Percentiles rank a stretch among this genome's conserved stretches.
phyloP scores from a whole-genome alignment of 192 early-diverging fungal genomes.

The Coemansia asiatica region DNA sequence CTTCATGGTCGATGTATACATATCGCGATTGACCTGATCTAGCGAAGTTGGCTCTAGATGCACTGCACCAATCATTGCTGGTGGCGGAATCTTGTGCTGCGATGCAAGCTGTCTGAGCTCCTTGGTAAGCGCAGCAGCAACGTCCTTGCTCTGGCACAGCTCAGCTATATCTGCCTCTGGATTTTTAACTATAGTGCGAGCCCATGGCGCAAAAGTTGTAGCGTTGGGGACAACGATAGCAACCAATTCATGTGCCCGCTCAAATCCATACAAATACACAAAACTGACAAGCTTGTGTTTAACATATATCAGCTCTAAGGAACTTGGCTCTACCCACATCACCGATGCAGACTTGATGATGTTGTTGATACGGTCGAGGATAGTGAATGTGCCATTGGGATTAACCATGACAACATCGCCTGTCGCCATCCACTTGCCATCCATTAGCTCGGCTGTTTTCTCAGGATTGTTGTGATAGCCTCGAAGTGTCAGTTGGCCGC shows the following conservation, averaged over 20 bases:
- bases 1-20: constrained; percentile 91
- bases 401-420: constrained; percentile 79
- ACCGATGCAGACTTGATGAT: constrained; percentile 78
- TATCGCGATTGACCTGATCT: constrained; percentile 61
- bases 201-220: constrained; percentile 64
- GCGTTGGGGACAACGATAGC: constrained; percentile 77
- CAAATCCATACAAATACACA: constrained; percentile 85
- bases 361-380: constrained; percentile 77
- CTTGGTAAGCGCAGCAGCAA: constrained; percentile 60
- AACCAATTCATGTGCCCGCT: constrained; percentile 74
- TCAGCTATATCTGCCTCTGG: constrained; percentile 52
- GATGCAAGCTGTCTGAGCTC: constrained; percentile 54
- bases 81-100: constrained; percentile 50
- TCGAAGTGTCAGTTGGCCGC: constrained; percentile 66
- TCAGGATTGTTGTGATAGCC: constrained; percentile 77
- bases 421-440: constrained; percentile 70
- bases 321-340: constrained; percentile 85
- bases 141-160: constrained; percentile 52
- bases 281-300: constrained; percentile 74
- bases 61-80: constrained; percentile 70
- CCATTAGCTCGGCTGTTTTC: constrained; percentile 67
- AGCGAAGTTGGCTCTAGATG: constrained; percentile 69
- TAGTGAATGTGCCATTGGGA: constrained; percentile 60
- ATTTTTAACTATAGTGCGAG: constrained; percentile 25
- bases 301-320: constrained; percentile 72